Percentiles rank a stretch among this genome's conserved stretches.
These are phyloP conservation scores for Akanthomyces dipterigenus DNA, from an alignment of 2,329 filamentous ascomycete genomes.

Conservation along the genomic window DNA sequence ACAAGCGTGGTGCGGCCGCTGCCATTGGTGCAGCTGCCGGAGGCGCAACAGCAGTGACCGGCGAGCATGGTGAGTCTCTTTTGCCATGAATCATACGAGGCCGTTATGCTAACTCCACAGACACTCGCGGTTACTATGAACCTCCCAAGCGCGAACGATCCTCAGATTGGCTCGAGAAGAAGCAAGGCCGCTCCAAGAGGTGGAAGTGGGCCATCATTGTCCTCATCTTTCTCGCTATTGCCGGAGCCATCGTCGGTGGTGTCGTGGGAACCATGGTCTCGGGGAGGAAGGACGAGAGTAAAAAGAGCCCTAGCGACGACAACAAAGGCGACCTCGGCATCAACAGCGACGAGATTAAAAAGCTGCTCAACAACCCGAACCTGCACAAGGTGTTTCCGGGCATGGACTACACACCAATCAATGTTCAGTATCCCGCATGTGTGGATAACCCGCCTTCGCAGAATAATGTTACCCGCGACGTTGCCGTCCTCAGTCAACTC, in stretches of 20 bases:
- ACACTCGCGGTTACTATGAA: conserved; percentile 26
- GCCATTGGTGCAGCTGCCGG: conserved; percentile 33
- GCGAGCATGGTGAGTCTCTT: conserved; percentile 10
- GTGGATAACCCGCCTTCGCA: conserved; percentile 71
- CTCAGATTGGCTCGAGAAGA: conserved; percentile 52
- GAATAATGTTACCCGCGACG: conserved; percentile 88
- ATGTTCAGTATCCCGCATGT: conserved; percentile 85
- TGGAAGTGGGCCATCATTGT: conserved; percentile 63
- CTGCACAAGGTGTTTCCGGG: conserved; percentile 92
- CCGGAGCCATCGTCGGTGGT: conserved; percentile 67
- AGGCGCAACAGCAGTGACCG: conserved; percentile 37
- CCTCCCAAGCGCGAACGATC: conserved; percentile 51
- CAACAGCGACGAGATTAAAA: conserved; percentile 72
- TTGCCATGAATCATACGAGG: not conserved
- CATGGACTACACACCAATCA: conserved; percentile 90
- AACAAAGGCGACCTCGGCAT: conserved; percentile 55
- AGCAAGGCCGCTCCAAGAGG: conserved; percentile 56
- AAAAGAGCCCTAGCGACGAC: conserved; percentile 17
- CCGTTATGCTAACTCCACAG: conserved; percentile 2
- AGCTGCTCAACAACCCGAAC: conserved; percentile 69
- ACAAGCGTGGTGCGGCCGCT: conserved; percentile 30
- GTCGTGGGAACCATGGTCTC: conserved; percentile 65
- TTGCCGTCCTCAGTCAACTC: conserved; percentile 83
- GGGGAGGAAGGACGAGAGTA: conserved; percentile 36
- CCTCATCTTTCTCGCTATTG: conserved; percentile 56